Base-by-base conservation (phyloP, 331 rosid species). In the Quercus tomentella region DNA sequence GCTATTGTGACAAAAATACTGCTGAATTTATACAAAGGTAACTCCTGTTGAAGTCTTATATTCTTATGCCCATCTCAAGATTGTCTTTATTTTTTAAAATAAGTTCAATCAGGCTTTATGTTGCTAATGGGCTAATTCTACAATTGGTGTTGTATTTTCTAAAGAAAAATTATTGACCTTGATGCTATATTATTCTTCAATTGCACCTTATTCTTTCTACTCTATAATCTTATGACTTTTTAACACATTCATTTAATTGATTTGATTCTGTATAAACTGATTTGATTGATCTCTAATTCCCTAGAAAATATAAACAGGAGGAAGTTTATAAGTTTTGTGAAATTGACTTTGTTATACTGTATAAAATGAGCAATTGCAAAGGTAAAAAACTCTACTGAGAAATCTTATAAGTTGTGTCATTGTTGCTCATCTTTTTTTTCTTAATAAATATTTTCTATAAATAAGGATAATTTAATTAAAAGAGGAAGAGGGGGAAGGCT, bases 1-100 rank as follows among this genome's bases (percentile, higher is more conserved):
- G 93, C 92, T 7, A 67, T 93, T 22, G 88, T 82, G 15, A 33
- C 54, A 72, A 86, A 82, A 80, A 82, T 91, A 73, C 62, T 93
- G 69, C 80, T 0, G 56, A 88, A 60, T 7, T 87, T 92, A 77
- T 72, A 80, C 66, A 81, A 86, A 81, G 90, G 97, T 89, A 76
- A 79, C 83, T 79, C 28, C 30, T 9, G 23, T 49, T 62, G 25
- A 55, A 54, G 63, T 61, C 41, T 72, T 10, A 4, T 45, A 2
- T 75, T 18, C 52, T 41, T 45, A 45, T 45, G 52, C 4, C 4
- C 0, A 45, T 1, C 52, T 45, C 17, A 1, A 45, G 16, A 11
- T 45, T 45, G 52, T 45, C 52, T 45, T 11, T 11, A 45, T 2
- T 45, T 45, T 45, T 1, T 3, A 45, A 1, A 45, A 11, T 11